Evolutionary conservation across 1,284 basidiomycete genomes (phyloP).

Genomic region (Leccinum insolens): DNA sequence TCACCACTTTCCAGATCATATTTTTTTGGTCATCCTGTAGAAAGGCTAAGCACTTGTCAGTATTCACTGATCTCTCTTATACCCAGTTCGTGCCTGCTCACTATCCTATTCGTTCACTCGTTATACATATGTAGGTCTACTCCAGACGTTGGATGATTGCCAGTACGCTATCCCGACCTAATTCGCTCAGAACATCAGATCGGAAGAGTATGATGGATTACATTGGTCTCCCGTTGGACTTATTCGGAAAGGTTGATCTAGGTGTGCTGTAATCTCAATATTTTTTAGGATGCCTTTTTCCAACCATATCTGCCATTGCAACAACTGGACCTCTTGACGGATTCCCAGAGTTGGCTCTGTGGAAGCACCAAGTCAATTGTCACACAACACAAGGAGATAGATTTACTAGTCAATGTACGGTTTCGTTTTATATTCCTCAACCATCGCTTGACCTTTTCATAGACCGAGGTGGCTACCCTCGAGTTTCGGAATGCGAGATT

Average conservation of each 20-base stretch:
- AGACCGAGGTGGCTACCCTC: slow-evolving; percentile 85
- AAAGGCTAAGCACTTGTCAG: slow-evolving; percentile 95
- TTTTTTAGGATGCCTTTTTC: slow-evolving; percentile 83
- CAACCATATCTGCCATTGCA: slow-evolving; percentile 98
- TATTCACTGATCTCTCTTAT: slow-evolving; percentile 90
- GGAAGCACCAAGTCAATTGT: slow-evolving; percentile 97
- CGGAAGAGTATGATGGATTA: slow-evolving; percentile 90
- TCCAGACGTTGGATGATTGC: slow-evolving; percentile 89
- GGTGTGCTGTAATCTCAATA: slow-evolving; percentile 4
- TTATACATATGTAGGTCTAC: slow-evolving; percentile 53
- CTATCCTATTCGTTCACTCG: slow-evolving; percentile 1
- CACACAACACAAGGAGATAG: slow-evolving; percentile 91
- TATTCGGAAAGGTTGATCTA: slow-evolving; percentile 73
- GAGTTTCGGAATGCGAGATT: slow-evolving; percentile 85
- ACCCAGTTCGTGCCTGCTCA: slow-evolving; percentile 56
- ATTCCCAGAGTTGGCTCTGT: slow-evolving; percentile 84
- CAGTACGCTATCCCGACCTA: slow-evolving; percentile 65
- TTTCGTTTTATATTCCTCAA: neutral
- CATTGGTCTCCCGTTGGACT: slow-evolving; percentile 86
- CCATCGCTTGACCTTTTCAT: slow-evolving; percentile 7
- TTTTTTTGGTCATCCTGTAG: slow-evolving; percentile 96
- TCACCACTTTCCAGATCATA: slow-evolving; percentile 70
- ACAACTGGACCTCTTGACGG: slow-evolving; percentile 88
- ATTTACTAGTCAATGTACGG: slow-evolving; percentile 87
- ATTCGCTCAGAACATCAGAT: slow-evolving; percentile 88